phyloP scores from a whole-genome alignment of 83 land plant species.

The Picea engelmannii region DNA sequence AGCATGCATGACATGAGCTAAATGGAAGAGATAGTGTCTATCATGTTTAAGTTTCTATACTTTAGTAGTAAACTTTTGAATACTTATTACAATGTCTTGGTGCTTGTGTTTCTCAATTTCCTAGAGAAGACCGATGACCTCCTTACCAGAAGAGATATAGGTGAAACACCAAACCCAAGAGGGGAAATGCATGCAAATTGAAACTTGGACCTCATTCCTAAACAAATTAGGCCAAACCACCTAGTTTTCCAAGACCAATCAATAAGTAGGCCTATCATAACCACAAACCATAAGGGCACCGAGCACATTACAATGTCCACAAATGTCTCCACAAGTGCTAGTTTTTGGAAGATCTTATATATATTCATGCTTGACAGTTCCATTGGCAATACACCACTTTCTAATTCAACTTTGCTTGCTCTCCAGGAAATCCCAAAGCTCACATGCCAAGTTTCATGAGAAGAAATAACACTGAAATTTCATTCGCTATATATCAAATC shows the following conservation, averaged over 20 bases:
- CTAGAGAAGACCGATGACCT: too few relatives aligned
- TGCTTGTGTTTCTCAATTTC: too few relatives aligned
- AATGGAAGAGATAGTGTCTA: too few relatives aligned
- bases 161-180: constrained; percentile 91
- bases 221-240: constrained; percentile 75
- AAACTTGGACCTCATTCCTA: constrained; percentile 67
- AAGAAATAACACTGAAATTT: not conserved
- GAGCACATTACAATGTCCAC: constrained; percentile 70
- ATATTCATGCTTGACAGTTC: constrained; percentile 30
- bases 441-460: not conserved
- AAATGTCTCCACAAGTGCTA: constrained; percentile 55
- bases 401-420: not conserved
- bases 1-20: too few relatives aligned
- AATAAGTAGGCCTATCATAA: constrained; percentile 78
- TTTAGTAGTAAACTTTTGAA: too few relatives aligned
- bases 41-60: too few relatives aligned
- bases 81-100: too few relatives aligned
- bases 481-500: too few relatives aligned
- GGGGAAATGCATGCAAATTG: constrained; percentile 76
- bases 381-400: constrained; percentile 17
- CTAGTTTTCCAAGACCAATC: constrained; percentile 97
- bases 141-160: too few relatives aligned
- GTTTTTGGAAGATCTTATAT: constrained; percentile 32
- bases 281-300: constrained; percentile 90
- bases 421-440: not conserved